Base-by-base conservation (phyloP, 768 basidiomycete genomes). In the Lenzites betulinus region DNA sequence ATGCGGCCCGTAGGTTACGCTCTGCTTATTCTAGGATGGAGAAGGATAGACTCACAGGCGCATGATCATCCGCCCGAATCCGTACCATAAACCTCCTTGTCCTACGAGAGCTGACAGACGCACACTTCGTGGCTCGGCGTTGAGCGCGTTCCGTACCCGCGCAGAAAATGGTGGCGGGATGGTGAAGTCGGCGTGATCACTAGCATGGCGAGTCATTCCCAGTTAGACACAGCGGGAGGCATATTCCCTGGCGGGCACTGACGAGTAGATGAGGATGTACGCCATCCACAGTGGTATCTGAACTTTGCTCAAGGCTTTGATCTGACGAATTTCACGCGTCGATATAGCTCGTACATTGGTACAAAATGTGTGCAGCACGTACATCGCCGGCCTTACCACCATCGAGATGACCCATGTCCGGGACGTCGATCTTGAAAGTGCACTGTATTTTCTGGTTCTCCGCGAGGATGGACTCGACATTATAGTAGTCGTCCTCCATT, bases 401-500 rank as follows among this genome's bases (percentile, higher is more conserved):
- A 46, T 91, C 92, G 12, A 97, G 82, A 71, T 96, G 92, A 2
- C 95, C 95, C 79, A 97, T 87, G 62, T 87, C 86, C 7, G 87
- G 85, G 18, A 97, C 86, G 58, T 89, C 87, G 44, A 90, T 79
- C 66, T 92, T 90, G 79, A 98, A 96, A 3, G 89, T 93, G 72
- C 95, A 97, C 77, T 93, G 92, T 38, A 98, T 81, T 83, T 94
- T 97, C 92, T 95, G 69, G 70, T 95, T 95, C 69, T 94, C 93
- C 16, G 93, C 90, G 25, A 96, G 83, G 66, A 98, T 96, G 6
- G 92, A 84, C 59, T 95, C 92, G 54, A 96, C 83, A 0, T 92
- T 94, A 73, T 91, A 96, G 73, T 98, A 98, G 72, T 95, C 93
- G 69, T 88, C 80, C 60, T 95, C 92, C 93, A 95, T 95, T 1